These are phyloP conservation scores for Vararia minispora DNA, from an alignment of 768 basidiomycete species.

Conservation along the genomic window DNA sequence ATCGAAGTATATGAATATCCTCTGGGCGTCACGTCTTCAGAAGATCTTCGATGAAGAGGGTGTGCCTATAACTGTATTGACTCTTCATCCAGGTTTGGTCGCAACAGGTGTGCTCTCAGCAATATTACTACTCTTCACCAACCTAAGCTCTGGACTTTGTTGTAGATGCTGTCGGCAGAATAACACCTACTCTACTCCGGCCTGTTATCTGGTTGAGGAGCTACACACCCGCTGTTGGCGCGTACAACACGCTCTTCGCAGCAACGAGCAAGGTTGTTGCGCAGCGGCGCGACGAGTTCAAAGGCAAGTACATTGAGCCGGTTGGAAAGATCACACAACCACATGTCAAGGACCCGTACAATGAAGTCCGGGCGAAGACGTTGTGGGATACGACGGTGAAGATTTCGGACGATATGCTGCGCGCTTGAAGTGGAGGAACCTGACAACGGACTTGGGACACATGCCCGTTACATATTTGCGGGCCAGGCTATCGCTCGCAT, in stretches of 20 bases:
- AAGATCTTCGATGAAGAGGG: slow-evolving; percentile 2
- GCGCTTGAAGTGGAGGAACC: no score
- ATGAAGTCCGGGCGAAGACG: background rate
- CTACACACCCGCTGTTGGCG: background rate
- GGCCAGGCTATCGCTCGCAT: no score
- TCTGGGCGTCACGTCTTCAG: slow-evolving; percentile 1
- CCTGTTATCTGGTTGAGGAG: background rate
- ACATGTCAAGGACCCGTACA: background rate
- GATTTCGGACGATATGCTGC: background rate
- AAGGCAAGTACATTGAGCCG: slow-evolving; percentile 2
- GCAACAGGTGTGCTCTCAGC: background rate
- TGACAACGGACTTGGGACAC: no score
- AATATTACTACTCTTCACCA: no score
- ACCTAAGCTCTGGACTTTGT: no score
- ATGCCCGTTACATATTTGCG: no score
- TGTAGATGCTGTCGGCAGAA: no score
- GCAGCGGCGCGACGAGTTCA: background rate
- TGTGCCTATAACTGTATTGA: background rate
- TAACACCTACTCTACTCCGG: no score
- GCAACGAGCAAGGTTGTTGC: background rate
- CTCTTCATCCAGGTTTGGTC: background rate
- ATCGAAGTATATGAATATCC: slow-evolving; percentile 3
- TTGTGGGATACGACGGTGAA: slow-evolving; percentile 3
- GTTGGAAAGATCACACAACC: background rate
- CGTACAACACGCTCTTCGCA: slow-evolving; percentile 3